These are phyloP conservation scores for Aspergillus cejpii DNA, from an alignment of 2,329 filamentous ascomycete genomes.

Conservation along the genomic window DNA sequence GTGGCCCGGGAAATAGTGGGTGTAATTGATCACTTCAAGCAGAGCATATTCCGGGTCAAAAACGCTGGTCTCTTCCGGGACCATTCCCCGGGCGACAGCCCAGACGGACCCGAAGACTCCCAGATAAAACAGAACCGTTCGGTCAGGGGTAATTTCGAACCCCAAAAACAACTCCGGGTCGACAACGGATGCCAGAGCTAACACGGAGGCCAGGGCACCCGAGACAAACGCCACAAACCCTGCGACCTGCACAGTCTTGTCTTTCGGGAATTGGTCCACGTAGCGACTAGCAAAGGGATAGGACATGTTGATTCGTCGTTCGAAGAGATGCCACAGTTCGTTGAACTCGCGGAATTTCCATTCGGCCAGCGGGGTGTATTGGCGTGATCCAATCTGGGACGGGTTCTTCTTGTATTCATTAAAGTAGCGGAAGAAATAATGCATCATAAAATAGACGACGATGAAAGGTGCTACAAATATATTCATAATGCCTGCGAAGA, in stretches of 20 bases:
- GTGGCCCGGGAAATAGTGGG: constrained; percentile 80
- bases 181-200: constrained; percentile 75
- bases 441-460: constrained; percentile 74
- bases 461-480: constrained; percentile 81
- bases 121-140: constrained; percentile 85
- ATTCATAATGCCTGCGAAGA: constrained; percentile 78
- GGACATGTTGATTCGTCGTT: constrained; percentile 85
- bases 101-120: constrained; percentile 76
- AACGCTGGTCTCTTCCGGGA: constrained; percentile 80
- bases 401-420: constrained; percentile 96
- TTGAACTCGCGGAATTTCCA: constrained; percentile 99
- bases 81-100: constrained; percentile 71
- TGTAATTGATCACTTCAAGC: constrained; percentile 83
- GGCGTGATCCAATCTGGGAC: constrained; percentile 73
- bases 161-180: constrained; percentile 85
- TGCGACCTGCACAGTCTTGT: constrained; percentile 79
- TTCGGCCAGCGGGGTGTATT: constrained; percentile 87
- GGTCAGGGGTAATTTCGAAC: constrained; percentile 84
- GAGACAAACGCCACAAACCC: constrained; percentile 81
- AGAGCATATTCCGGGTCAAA: constrained; percentile 90
- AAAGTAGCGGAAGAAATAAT: constrained; percentile 93
- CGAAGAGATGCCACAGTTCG: constrained; percentile 85
- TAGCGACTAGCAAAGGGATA: constrained; percentile 89
- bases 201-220: constrained; percentile 76
- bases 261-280: constrained; percentile 91